Evolutionary conservation across 352 stramenopile species (phyloP).

Genomic region (Globisporangium carolinianum): DNA sequence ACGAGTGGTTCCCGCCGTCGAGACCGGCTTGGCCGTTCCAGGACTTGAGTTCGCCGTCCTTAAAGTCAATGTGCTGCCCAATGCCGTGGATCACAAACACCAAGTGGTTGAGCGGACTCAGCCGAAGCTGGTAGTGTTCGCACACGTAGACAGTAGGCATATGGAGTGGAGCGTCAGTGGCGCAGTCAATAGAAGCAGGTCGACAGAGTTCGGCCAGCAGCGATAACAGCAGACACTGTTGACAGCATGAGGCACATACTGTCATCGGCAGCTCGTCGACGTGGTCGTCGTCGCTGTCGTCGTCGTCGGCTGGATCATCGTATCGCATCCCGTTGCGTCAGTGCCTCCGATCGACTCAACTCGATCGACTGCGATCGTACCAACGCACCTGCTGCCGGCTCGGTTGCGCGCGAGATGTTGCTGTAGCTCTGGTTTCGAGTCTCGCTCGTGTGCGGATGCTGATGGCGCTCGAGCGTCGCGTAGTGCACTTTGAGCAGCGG

Average conservation of each 20-base stretch:
- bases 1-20: conserved; percentile 74
- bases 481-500: conserved; percentile 69
- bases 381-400: conserved; percentile 23
- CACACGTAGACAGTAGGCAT: background rate
- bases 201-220: background rate
- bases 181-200: too few relatives aligned
- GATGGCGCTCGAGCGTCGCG: conserved; percentile 25
- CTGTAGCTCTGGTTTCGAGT: conserved; percentile 65
- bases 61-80: conserved; percentile 80
- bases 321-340: background rate
- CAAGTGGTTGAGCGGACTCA: conserved; percentile 74
- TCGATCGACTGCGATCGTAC: too few relatives aligned
- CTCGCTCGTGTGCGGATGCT: conserved; percentile 18
- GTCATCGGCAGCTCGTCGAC: conserved; percentile 65
- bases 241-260: conserved; percentile 20
- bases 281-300: conserved; percentile 56
- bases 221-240: background rate
- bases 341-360: background rate
- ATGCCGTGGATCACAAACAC: conserved; percentile 87
- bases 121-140: conserved; percentile 37
- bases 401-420: conserved; percentile 18
- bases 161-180: too few relatives aligned
- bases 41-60: conserved; percentile 75
- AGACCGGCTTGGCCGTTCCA: conserved; percentile 67
- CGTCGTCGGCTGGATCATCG: conserved; percentile 8